Base-by-base conservation (phyloP, 164 flowering plant species). In the Echeveria elegans region DNA sequence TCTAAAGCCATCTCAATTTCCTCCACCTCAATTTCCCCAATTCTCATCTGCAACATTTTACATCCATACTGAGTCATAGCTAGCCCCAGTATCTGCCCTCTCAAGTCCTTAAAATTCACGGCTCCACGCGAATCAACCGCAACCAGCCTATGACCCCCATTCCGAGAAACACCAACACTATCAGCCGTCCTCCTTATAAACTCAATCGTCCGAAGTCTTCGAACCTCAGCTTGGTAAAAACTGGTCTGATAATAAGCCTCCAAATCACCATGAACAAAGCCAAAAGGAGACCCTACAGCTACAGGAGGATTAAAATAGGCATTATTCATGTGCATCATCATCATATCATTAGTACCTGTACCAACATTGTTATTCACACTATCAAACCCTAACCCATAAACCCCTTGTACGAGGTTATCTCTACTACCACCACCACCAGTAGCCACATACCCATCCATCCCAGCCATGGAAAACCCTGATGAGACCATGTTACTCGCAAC, bases 1-100 rank as follows among this genome's bases (percentile, higher is more conserved):
- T 8, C 5, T 31, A 85, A 68, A 7, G 81, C 37, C 63, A 76
- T 52, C 23, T 79, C 70, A 50, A 78, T 66, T 15, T 74, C 79
- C 24, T 68, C 74, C 0, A 8, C 34, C 1, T 41, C 66, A 1
- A 47, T 36, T 0, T 52, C 52, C 14, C 67, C 71, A 19, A 82
- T 28, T 18, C 34, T 66, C 16, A 4, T 50, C 65, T 77, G 83
- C 68, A 82, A 70, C 2, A 72, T 6, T 4, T 77, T 66, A 50
- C 79, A 71, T 15, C 82, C 79, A 8, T 40, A 18, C 56, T 78
- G 86, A 69, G 79, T 75, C 62, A 37, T 77, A 10, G 85, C 82
- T 61, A 81, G 18, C 0, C 64, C n/a, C n/a, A 72, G 60, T 4
- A 84, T 64, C n/a, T 10, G 67, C 0, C 88, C 83, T 30, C 73